Base-by-base conservation (phyloP, 2,329 filamentous ascomycete genomes). In the Lachnellula occidentalis region DNA sequence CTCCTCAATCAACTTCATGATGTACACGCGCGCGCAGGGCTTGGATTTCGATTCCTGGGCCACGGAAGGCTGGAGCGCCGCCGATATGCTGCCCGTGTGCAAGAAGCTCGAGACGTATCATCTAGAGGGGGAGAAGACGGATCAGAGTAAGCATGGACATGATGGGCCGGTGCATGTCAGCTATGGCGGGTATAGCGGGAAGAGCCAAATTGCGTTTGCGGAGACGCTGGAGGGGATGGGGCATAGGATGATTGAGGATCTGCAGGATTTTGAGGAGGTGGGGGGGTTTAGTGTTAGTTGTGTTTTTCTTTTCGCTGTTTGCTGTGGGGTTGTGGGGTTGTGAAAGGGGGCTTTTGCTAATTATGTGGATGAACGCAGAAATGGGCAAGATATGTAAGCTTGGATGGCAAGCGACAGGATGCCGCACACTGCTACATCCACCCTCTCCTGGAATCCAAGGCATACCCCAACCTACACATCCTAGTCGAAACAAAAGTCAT, bases 1-100 rank as follows among this genome's bases (percentile, higher is more conserved):
- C 6, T 80, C 76, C 15, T 78, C 78, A 0, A 73, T 85, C 47
- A 84, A 85, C 59, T 80, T 78, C 58, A 79, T 83, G 77, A 77
- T 80, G 47, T 76, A 77, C 59, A 74, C 73, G 2, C 66, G 74
- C 27, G 73, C 72, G 12, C 73, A 78, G 59, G 67, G 71, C 7
- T 68, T 68, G 5, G 77, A 79, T 61, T 79, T 74, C 51, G 77
- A 82, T 59, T 72, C 73, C 6, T 82, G 78, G 78, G 73, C 78
- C 7, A 74, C 73, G 0, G 69, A 72, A 15, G 79, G 79, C 0
- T 82, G 79, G 79, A 66, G 67, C 15, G 70, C 74, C 5, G 71
- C 79, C 9, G 78, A 81, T 5, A 71, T 83, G 66, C 60, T 77
- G 12, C 78, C 79, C 0, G 76, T 78, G 55, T 65, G 80, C 56